Percentiles rank a stretch among this genome's conserved stretches.
Evolutionary conservation across 164 flowering plant species (phyloP).

Genomic region (Litsea cubeba): DNA sequence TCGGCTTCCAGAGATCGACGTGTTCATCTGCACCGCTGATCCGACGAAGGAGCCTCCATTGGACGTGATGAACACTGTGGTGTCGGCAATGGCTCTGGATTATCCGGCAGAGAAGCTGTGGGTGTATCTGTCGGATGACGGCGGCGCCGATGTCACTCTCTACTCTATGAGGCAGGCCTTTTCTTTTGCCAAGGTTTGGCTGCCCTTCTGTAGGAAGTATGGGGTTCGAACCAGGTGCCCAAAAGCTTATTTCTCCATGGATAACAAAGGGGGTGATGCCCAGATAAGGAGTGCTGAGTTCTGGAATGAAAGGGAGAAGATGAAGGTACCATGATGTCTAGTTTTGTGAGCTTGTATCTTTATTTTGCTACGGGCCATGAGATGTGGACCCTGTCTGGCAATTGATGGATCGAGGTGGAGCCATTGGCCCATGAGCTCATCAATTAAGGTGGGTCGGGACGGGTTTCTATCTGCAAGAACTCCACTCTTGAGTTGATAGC

Average conservation of each 20-base stretch:
- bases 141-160: slow-evolving; percentile 39
- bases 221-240: slow-evolving; percentile 44
- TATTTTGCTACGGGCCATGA: no score
- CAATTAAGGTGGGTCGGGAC: no score
- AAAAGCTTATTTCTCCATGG: slow-evolving; percentile 36
- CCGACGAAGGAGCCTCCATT: slow-evolving; percentile 50
- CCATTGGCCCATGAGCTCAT: no score
- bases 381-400: no score
- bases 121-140: slow-evolving; percentile 76
- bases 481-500: no score
- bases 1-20: slow-evolving; percentile 44
- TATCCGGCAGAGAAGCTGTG: slow-evolving; percentile 55
- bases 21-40: slow-evolving; percentile 59
- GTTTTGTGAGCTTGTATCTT: no score
- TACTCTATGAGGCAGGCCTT: slow-evolving; percentile 35
- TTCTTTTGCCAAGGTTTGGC: slow-evolving; percentile 46
- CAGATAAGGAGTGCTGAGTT: background rate
- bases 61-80: slow-evolving; percentile 63
- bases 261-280: background rate
- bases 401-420: no score
- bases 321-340: background rate
- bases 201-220: slow-evolving; percentile 53
- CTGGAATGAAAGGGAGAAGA: background rate
- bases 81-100: slow-evolving; percentile 66
- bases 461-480: no score